Conservation (phyloP, 2,329 filamentous ascomycete species). For the Aschersonia sp. region DNA sequence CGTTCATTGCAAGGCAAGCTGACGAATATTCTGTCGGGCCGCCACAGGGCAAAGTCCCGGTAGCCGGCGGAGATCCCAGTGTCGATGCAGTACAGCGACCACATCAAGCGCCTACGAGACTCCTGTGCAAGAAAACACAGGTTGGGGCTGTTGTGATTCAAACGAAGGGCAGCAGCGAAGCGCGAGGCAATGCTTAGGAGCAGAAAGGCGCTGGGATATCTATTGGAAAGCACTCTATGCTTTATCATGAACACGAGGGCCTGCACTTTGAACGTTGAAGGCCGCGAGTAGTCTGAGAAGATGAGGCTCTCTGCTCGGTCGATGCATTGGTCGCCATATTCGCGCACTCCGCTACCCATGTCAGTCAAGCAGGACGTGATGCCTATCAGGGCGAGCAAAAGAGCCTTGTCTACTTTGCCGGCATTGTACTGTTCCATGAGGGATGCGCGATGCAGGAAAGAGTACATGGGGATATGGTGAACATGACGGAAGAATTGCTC, state of each 20-base stretch:
- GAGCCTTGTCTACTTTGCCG: conserved; percentile 37
- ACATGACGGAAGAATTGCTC: conserved; percentile 43
- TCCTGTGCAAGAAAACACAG: conserved; percentile 26
- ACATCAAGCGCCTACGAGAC: conserved; percentile 26
- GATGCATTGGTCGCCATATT: conserved; percentile 38
- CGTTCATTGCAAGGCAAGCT: conserved; percentile 27
- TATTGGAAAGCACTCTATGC: conserved; percentile 27
- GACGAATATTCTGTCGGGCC: conserved; percentile 24
- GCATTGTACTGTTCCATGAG: conserved; percentile 44
- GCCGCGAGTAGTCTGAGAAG: conserved; percentile 36
- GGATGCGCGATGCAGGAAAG: conserved; percentile 42
- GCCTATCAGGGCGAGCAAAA: conserved; percentile 38
- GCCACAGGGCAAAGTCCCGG: conserved; percentile 29
- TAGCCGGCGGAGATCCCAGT: conserved; percentile 26
- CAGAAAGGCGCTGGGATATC: conserved; percentile 29
- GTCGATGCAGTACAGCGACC: conserved; percentile 29
- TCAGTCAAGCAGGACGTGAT: conserved; percentile 42
- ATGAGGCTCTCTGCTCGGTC: conserved; percentile 39
- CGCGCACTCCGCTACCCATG: conserved; percentile 33
- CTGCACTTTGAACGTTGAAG: conserved; percentile 40
- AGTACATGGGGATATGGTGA: conserved; percentile 43
- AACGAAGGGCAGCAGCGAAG: conserved; percentile 25
- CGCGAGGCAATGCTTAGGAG: conserved; percentile 26
- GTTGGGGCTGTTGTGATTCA: conserved; percentile 26
- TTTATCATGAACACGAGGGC: conserved; percentile 29